Conservation (phyloP, 495 filamentous ascomycete genomes). For the Tricharina praecox region DNA sequence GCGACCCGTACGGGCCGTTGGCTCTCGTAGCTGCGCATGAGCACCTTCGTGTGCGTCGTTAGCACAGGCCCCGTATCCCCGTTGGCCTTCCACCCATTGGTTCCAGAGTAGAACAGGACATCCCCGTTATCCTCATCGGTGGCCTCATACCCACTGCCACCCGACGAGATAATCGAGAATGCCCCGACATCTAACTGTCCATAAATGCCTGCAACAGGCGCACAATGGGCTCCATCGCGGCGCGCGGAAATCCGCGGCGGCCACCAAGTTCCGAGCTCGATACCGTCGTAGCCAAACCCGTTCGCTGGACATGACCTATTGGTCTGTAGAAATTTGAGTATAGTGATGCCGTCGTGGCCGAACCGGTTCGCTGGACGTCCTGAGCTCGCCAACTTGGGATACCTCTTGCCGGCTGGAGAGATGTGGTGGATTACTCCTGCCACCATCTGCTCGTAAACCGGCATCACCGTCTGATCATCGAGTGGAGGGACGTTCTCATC, state of each 20-base stretch:
- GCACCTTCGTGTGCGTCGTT: constrained; percentile 26
- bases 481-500: too few species aligned
- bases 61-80: constrained; percentile 7
- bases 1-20: constrained; percentile 33
- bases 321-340: too few species aligned
- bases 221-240: constrained; percentile 36
- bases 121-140: constrained; percentile 29
- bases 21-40: constrained; percentile 20
- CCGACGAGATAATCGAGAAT: constrained; percentile 32
- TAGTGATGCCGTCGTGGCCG: constrained; percentile 31
- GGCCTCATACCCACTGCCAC: constrained; percentile 32
- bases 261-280: constrained; percentile 35
- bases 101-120: constrained; percentile 33
- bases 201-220: constrained; percentile 31
- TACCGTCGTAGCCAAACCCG: constrained; percentile 32
- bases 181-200: constrained; percentile 29
- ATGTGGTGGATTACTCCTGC: too few species aligned
- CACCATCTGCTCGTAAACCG: too few species aligned
- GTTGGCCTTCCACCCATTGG: constrained; percentile 16
- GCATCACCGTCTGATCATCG: too few species aligned
- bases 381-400: neutral
- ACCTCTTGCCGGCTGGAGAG: too few species aligned
- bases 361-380: constrained; percentile 22
- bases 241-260: constrained; percentile 32
- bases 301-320: constrained; percentile 17